These are phyloP conservation scores for Phaeoacremonium minimum DNA, from an alignment of 2,329 filamentous ascomycete species.

Conservation along the genomic window DNA sequence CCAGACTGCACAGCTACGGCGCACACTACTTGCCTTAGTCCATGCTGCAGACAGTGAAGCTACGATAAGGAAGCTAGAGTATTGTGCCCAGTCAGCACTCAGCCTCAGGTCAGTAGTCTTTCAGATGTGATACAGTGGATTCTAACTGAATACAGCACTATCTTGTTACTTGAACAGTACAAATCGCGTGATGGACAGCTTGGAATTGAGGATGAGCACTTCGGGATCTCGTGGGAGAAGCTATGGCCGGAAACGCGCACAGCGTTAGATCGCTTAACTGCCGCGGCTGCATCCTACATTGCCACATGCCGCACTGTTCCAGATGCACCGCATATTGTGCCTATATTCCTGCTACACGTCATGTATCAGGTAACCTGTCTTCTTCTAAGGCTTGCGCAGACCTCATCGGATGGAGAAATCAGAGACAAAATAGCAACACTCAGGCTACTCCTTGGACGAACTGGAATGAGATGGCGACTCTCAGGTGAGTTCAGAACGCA, in stretches of 20 bases:
- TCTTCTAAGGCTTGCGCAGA: not conserved
- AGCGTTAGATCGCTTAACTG: too few species aligned
- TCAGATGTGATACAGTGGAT: not conserved
- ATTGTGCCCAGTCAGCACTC: conserved; percentile 2
- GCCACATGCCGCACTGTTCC: not conserved
- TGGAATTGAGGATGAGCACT: not conserved
- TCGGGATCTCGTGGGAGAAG: not conserved
- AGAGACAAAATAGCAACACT: not conserved
- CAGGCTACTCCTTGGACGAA: not conserved
- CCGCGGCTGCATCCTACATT: too few species aligned
- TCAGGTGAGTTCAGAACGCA: not conserved
- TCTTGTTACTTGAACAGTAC: not conserved
- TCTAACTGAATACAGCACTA: not conserved
- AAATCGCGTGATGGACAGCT: not conserved
- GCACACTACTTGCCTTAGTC: conserved; percentile 4
- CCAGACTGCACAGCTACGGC: conserved; percentile 4
- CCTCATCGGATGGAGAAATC: not conserved
- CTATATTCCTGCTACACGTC: conserved; percentile 1
- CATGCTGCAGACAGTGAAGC: conserved; percentile 2
- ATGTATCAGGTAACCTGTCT: conserved; percentile 1
- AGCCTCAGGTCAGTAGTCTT: conserved; percentile 1
- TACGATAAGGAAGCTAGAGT: not conserved
- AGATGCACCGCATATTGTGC: not conserved
- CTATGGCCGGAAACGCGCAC: too few species aligned
- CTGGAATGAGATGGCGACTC: not conserved